Evolutionary conservation across 2,329 filamentous ascomycete genomes (phyloP), one percentile per base, ranked within the genome.

Genomic region (Trichoderma sp.): DNA sequence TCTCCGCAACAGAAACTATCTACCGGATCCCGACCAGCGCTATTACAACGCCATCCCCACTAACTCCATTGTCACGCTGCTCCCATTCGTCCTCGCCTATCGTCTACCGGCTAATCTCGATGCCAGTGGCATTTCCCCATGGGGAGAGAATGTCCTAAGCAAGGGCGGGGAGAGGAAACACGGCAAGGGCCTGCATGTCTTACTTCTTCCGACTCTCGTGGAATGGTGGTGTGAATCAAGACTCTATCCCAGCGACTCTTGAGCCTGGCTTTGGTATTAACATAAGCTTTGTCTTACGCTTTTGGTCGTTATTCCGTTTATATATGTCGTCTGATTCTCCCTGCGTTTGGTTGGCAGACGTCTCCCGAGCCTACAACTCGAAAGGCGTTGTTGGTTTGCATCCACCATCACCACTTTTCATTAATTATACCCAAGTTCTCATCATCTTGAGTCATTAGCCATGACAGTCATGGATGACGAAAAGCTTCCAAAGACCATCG

Each of bases 51-150:
- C 27, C 27, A 68, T 56, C 65, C 16, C 65, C 65, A 38, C 65
- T n/a, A 68, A 24, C 65, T 4, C 33, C 65, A 6, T 56, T 1
- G 6, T 50, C 12, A 21, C 11, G 9, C 21, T 27, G 45, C 65
- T 35, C 27, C 1, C 14, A 68, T 68, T 68, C 29, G 65, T 16
- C 65, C 65, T 68, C 65, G 65, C 45, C 65, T 68, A 21, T 68
- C 65, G 65, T 56, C 65, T 68, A 68, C 65, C 65, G 65, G 65
- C 65, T 68, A 68, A 56, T 56, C n/a, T 68, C 21, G 45, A 56
- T 68, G 12, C 45, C 45, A 68, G 4, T 68, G 33, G 21, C n/a
- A 56, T 8, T 68, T 68, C 65, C 65, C 65, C 65, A 56, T 68
- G 65, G 65, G 65, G 65, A 68, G 65, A 68, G 45, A 35, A 50